Conservation (phyloP, 331 rosid species). For the Erythrophleum ivorense region DNA sequence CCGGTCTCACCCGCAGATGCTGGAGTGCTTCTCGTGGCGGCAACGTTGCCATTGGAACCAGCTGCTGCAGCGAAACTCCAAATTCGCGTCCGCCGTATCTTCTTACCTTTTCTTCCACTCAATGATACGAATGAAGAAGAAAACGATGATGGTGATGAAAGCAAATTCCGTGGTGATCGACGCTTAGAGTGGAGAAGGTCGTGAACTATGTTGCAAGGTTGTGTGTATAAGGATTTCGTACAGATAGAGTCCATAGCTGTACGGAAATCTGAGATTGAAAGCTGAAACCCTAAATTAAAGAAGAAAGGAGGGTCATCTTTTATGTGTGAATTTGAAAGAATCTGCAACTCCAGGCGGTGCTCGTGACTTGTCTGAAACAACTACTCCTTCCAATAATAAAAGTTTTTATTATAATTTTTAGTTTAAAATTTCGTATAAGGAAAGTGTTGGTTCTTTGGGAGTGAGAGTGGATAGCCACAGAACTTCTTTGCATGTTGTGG, state of each 20-base stretch:
- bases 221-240: constrained; percentile 24
- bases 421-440: not conserved
- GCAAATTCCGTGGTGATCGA: constrained; percentile 7
- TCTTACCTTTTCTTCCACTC: constrained; percentile 16
- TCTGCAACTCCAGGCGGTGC: not conserved
- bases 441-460: not conserved
- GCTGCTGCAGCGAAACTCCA: constrained; percentile 37
- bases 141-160: not conserved
- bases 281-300: constrained; percentile 41
- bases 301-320: constrained; percentile 26
- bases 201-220: constrained; percentile 12
- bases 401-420: not conserved
- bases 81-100: constrained; percentile 5
- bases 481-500: not conserved
- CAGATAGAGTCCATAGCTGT: constrained; percentile 46
- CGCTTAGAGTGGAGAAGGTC: not conserved
- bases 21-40: not conserved
- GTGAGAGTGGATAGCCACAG: constrained; percentile 24
- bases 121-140: constrained; percentile 12
- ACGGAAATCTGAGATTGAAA: not conserved
- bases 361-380: constrained; percentile 13
- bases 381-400: not conserved
- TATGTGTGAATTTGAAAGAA: not conserved
- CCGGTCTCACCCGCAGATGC: not conserved
- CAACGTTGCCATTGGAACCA: constrained; percentile 41